These are phyloP conservation scores for Hygrocybe coccinea DNA, from an alignment of 768 basidiomycete species.

Conservation along the genomic window DNA sequence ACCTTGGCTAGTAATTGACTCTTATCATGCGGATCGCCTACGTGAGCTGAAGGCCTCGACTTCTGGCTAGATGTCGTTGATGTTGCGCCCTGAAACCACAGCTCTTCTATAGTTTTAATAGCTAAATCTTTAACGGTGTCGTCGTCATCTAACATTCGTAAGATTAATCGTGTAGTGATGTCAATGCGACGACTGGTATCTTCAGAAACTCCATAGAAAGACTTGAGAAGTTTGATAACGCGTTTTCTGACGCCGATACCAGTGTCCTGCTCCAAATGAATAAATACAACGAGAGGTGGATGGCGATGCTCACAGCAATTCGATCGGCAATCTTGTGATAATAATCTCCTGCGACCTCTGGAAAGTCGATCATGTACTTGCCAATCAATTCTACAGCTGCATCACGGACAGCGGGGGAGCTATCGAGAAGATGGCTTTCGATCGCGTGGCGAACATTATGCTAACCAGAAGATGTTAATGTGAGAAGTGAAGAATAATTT, in stretches of 20 bases:
- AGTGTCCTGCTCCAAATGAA: slow-evolving; percentile 61
- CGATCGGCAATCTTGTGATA: slow-evolving; percentile 85
- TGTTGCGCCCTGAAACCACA: slow-evolving; percentile 65
- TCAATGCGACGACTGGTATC: slow-evolving; percentile 62
- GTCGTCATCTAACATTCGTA: slow-evolving; percentile 88
- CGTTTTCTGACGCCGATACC: slow-evolving; percentile 91
- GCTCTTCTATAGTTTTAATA: slow-evolving; percentile 81
- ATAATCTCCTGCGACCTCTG: slow-evolving; percentile 85
- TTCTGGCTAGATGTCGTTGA: slow-evolving; percentile 36
- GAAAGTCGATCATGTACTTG: slow-evolving; percentile 91
- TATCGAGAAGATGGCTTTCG: slow-evolving; percentile 85
- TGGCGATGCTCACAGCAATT: slow-evolving; percentile 61
- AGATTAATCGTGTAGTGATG: slow-evolving; percentile 75
- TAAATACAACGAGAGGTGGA: background rate
- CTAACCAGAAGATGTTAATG: slow-evolving; percentile 33
- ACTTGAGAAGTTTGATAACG: slow-evolving; percentile 89
- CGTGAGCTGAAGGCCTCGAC: slow-evolving; percentile 25
- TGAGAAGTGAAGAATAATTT: background rate
- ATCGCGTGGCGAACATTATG: slow-evolving; percentile 78
- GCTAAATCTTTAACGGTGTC: slow-evolving; percentile 93
- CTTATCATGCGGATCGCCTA: slow-evolving; percentile 44
- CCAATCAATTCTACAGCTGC: slow-evolving; percentile 96
- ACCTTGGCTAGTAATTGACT: slow-evolving; percentile 58
- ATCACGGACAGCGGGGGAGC: slow-evolving; percentile 91
- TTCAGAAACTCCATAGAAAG: slow-evolving; percentile 65